Evolutionary conservation across 2,329 filamentous ascomycete genomes (phyloP).

Genomic region (Ophiostoma australiae): DNA sequence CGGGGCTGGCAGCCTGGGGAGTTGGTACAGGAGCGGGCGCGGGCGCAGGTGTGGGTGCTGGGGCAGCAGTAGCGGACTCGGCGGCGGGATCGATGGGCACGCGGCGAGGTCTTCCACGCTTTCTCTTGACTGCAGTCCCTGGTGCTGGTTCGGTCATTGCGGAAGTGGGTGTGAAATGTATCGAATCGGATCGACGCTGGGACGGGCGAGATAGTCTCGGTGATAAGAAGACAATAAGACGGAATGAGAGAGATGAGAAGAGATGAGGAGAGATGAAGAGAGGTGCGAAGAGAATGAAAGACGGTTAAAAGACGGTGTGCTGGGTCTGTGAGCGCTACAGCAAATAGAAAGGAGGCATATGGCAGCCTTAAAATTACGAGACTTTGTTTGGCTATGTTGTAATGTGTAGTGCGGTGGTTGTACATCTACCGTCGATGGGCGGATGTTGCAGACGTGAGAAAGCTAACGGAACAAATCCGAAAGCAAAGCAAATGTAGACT

Average conservation of each 20-base stretch:
- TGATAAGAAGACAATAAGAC: neutral
- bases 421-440: neutral
- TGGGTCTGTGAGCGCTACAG: neutral
- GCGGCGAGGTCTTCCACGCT: constrained; percentile 22
- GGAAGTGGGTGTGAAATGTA: neutral
- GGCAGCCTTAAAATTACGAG: neutral
- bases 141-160: constrained; percentile 18
- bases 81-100: constrained; percentile 15
- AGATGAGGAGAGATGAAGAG: neutral
- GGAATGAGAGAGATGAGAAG: neutral
- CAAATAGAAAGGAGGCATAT: neutral
- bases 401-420: neutral
- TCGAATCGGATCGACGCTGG: neutral
- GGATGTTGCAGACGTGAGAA: neutral
- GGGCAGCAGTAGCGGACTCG: neutral
- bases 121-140: constrained; percentile 20
- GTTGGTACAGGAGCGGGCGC: neutral
- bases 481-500: neutral
- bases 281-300: neutral
- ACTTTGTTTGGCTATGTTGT: constrained; percentile 2
- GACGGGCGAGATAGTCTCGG: neutral
- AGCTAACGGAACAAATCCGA: neutral
- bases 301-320: neutral
- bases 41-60: neutral
- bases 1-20: neutral